Conservation (phyloP, 2,329 filamentous ascomycete species). For the Aspergillus ruber region DNA sequence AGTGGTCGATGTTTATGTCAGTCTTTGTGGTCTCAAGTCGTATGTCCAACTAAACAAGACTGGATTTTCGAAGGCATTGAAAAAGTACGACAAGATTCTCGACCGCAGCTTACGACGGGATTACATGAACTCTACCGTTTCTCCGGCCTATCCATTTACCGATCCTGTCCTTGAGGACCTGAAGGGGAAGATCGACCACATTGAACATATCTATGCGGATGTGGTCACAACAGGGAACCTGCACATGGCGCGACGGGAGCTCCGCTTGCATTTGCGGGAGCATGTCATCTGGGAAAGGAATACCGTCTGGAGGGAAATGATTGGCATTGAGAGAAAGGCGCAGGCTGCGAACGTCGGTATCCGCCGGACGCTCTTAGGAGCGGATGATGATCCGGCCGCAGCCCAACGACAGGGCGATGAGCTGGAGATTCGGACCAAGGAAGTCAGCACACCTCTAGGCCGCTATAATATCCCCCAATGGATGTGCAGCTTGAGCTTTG, state of each 20-base stretch:
- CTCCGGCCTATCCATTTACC: constrained; percentile 74
- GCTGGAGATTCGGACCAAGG: constrained; percentile 57
- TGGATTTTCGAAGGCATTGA: constrained; percentile 90
- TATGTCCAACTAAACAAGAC: constrained; percentile 95
- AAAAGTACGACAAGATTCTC: constrained; percentile 97
- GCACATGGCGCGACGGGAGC: constrained; percentile 69
- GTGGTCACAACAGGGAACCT: constrained; percentile 78
- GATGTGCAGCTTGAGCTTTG: constrained; percentile 76
- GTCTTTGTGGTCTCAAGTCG: constrained; percentile 89
- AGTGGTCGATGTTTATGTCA: constrained; percentile 79
- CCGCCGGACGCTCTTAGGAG: constrained; percentile 69
- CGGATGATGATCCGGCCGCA: constrained; percentile 60
- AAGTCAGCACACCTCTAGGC: constrained; percentile 73
- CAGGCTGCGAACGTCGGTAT: constrained; percentile 88
- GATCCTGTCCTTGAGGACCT: constrained; percentile 63
- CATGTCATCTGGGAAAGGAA: constrained; percentile 99
- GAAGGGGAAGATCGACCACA: constrained; percentile 62
- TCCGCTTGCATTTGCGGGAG: constrained; percentile 84
- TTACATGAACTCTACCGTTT: constrained; percentile 70
- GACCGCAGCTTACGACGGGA: constrained; percentile 70
- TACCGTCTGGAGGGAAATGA: constrained; percentile 98
- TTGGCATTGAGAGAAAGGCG: constrained; percentile 90
- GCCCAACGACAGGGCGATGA: constrained; percentile 81
- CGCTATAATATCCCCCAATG: constrained; percentile 69
- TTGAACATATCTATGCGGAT: constrained; percentile 74